A percentile compares a stretch with the other conserved stretches of the same genome.
phyloP scores from a whole-genome alignment of 768 basidiomycete species.

The Pisolithus marmoratus region DNA sequence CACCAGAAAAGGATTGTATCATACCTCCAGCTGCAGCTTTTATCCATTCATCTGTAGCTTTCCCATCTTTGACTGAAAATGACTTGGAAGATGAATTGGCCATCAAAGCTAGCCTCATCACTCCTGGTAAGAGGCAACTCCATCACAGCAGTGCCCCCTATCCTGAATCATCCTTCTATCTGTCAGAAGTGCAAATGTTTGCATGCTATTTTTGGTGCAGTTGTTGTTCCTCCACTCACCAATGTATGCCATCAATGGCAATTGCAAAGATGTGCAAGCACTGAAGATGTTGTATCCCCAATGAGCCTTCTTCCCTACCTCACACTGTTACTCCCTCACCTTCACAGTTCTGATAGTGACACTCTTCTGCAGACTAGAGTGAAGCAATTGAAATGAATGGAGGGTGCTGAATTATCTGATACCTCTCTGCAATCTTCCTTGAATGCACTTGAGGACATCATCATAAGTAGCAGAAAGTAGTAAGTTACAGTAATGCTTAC shows the following conservation, averaged over 20 bases:
- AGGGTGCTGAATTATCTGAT: conserved; percentile 9
- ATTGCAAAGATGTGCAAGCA: conserved; percentile 18
- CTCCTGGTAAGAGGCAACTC: conserved; percentile 10
- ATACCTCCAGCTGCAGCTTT: conserved; percentile 7
- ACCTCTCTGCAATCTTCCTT: conserved; percentile 11
- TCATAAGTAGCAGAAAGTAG: conserved; percentile 32
- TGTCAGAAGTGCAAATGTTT: conserved; percentile 40
- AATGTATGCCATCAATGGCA: conserved; percentile 18
- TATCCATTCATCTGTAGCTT: conserved; percentile 27
- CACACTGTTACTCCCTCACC: conserved; percentile 18
- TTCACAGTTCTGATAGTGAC: conserved; percentile 13
- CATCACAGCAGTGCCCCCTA: not conserved
- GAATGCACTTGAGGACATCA: conserved; percentile 19
- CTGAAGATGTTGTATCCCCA: conserved; percentile 1
- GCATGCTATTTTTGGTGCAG: conserved; percentile 45
- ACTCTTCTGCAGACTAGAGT: conserved; percentile 4
- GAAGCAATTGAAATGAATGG: conserved; percentile 22
- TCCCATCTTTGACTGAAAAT: conserved; percentile 19
- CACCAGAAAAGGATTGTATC: conserved; percentile 21
- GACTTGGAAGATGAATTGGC: conserved; percentile 27
- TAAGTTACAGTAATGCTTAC: conserved; percentile 7
- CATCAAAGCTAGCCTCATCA: conserved; percentile 18
- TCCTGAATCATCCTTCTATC: not conserved
- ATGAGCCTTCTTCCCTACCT: conserved; percentile 18
- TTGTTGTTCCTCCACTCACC: conserved; percentile 39